Conservation (phyloP, 192 early-diverging fungal species). For the Coemansia asiatica region DNA sequence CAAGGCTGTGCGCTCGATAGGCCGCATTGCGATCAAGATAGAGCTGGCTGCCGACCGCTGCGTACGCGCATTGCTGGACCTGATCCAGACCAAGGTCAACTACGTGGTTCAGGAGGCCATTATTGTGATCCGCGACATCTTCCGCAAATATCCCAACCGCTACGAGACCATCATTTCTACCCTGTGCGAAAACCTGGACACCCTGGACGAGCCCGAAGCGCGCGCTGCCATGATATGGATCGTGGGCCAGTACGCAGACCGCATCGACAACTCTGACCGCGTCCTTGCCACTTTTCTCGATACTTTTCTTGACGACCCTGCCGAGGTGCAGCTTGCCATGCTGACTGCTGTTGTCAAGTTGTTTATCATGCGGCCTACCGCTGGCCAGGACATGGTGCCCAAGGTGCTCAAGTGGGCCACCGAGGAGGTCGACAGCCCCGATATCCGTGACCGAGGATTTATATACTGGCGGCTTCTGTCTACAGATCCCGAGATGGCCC, state of each 20-base stretch:
- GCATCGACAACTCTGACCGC: slow-evolving; percentile 95
- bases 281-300: slow-evolving; percentile 86
- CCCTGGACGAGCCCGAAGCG: slow-evolving; percentile 95
- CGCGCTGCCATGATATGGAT: slow-evolving; percentile 99
- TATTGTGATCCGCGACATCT: slow-evolving; percentile 97
- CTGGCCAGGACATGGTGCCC: slow-evolving; percentile 90
- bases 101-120: slow-evolving; percentile 99
- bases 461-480: slow-evolving; percentile 98
- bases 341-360: slow-evolving; percentile 96
- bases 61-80: slow-evolving; percentile 80
- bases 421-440: slow-evolving; percentile 93
- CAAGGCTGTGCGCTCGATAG: slow-evolving; percentile 94
- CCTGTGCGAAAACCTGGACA: slow-evolving; percentile 94
- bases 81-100: slow-evolving; percentile 96
- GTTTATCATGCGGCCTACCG: slow-evolving; percentile 89
- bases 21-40: slow-evolving; percentile 96
- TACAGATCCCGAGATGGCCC: slow-evolving; percentile 77
- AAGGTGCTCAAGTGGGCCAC: slow-evolving; percentile 94
- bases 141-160: slow-evolving; percentile 95
- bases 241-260: slow-evolving; percentile 95
- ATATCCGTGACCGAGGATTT: slow-evolving; percentile 95
- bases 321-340: slow-evolving; percentile 87
- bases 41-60: slow-evolving; percentile 82
- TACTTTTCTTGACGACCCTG: slow-evolving; percentile 85
- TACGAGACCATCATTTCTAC: slow-evolving; percentile 93